Evolutionary conservation across 352 stramenopile species (phyloP), one percentile per base, ranked within the genome.

Genomic region (Thraustotheca clavata): DNA sequence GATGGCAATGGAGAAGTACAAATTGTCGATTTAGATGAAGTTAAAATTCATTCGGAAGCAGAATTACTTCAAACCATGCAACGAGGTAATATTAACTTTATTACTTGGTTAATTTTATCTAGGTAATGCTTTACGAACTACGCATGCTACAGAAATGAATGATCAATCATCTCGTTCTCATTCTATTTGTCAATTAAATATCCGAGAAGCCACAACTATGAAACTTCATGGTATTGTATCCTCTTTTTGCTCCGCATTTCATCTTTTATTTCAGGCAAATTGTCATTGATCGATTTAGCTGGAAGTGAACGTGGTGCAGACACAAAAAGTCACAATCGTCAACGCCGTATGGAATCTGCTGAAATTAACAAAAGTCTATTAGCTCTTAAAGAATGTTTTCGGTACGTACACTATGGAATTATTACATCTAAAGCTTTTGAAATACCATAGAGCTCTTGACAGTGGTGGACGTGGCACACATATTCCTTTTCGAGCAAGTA

Each of bases 351-450:
- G 76, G 96, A 99, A 71, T 96, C 94, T 18, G 94, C 95, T 4
- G 96, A 99, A 72, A 99, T 99, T 62, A 99, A 99, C 71, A 98
- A 96, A 57, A 98, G 88, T 36, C 72, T 99, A 20, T 67, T 99
- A 29, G 94, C 96, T 7, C 69, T 99, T 29, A 99, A 99, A 70
- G 96, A 99, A 67, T 97, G 96, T 20, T 98, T 99, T 69, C 79
- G 96, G 70, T 88, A 52, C 29, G 68, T 60, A n/a, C 33, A 24
- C 27, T 1, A 14, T 70, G 26, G 7, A 18, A 41, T n/a, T 3
- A 11, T 57, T n/a, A n/a, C 7, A 3, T 16, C 9, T 8, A 34
- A 36, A 8, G 24, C 11, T 16, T n/a, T n/a, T n/a, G n/a, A n/a
- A n/a, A n/a, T 26, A 49, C 38, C 29, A 12, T 40, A 89, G 80